Evolutionary conservation across 2,329 filamentous ascomycete species (phyloP).

Genomic region (Sarocladium kiliense): DNA sequence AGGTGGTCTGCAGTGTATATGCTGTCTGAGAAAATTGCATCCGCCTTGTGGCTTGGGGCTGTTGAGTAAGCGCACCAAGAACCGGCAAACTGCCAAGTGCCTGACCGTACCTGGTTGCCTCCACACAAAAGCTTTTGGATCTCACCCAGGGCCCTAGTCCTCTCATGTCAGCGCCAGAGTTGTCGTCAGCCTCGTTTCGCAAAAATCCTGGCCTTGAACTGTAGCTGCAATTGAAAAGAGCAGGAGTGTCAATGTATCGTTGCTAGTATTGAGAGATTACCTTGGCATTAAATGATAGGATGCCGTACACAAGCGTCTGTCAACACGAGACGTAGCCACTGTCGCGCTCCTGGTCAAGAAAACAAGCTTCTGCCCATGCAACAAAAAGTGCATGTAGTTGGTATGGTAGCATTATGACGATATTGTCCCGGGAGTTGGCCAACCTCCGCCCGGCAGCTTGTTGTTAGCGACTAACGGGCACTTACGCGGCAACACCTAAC

Average conservation of each 20-base stretch:
- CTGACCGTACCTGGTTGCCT: background rate
- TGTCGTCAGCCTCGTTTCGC: background rate
- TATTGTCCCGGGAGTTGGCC: background rate
- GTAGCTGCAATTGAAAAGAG: too few relatives aligned
- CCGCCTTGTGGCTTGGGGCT: too few relatives aligned
- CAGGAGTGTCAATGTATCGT: too few relatives aligned
- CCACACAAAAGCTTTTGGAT: background rate
- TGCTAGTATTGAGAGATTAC: too few relatives aligned
- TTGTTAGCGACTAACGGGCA: background rate
- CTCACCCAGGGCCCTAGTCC: too few relatives aligned
- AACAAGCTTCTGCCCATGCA: slow-evolving; percentile 1
- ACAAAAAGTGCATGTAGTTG: background rate
- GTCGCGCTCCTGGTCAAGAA: background rate
- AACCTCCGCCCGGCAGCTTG: background rate
- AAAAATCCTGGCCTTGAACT: too few relatives aligned
- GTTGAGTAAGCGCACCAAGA: background rate
- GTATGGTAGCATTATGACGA: slow-evolving; percentile 8
- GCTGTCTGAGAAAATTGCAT: too few relatives aligned
- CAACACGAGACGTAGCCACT: background rate
- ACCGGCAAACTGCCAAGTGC: background rate
- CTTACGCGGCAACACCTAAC: background rate
- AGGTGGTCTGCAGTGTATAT: too few relatives aligned
- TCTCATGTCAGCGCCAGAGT: background rate
- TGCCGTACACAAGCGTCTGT: too few relatives aligned
- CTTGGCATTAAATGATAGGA: too few relatives aligned